A percentile compares a stretch with the other conserved stretches of the same genome.
Conservation (phyloP, 495 filamentous ascomycete species). For the Talaromyces stipitatus region DNA sequence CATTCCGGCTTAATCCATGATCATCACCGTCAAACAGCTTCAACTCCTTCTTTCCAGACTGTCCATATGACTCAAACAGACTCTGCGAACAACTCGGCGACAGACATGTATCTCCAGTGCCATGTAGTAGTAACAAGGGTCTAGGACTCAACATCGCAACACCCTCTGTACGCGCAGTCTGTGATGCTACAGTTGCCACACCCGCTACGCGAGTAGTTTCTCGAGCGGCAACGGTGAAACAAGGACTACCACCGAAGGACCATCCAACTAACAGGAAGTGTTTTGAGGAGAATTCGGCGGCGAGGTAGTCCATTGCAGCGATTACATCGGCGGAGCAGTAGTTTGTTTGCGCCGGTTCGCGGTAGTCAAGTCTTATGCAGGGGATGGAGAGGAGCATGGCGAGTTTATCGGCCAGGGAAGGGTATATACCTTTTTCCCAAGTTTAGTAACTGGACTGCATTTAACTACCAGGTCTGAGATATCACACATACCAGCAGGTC, state of each 20-base stretch:
- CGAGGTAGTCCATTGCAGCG: conserved; percentile 30
- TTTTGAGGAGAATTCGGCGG: conserved; percentile 19
- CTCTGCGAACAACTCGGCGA: conserved; percentile 23
- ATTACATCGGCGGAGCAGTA: conserved; percentile 28
- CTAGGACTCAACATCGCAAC: conserved; percentile 54
- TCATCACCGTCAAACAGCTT: conserved; percentile 35
- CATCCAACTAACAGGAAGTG: conserved; percentile 37
- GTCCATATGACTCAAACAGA: conserved; percentile 29
- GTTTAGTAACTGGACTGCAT: no score
- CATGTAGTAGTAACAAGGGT: conserved; percentile 32
- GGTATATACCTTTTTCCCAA: conserved; percentile 21
- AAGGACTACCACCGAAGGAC: conserved; percentile 37
- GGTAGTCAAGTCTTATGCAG: conserved; percentile 34
- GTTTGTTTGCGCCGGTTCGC: conserved; percentile 23
- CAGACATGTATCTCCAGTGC: conserved; percentile 25
- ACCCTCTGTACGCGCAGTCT: conserved; percentile 75
- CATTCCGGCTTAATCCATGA: conserved; percentile 31
- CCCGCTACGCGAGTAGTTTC: conserved; percentile 26
- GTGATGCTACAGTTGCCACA: conserved; percentile 32
- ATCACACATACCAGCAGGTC: conserved; percentile 32
- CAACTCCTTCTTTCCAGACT: conserved; percentile 20
- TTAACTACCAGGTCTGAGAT: no score
- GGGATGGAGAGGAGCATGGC: conserved; percentile 30
- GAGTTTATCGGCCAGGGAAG: conserved; percentile 34
- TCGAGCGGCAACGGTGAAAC: conserved; percentile 24